Evolutionary conservation across 2,329 filamentous ascomycete species (phyloP), one percentile per base, ranked within the genome.

Genomic region (Trichophyton rubrum): DNA sequence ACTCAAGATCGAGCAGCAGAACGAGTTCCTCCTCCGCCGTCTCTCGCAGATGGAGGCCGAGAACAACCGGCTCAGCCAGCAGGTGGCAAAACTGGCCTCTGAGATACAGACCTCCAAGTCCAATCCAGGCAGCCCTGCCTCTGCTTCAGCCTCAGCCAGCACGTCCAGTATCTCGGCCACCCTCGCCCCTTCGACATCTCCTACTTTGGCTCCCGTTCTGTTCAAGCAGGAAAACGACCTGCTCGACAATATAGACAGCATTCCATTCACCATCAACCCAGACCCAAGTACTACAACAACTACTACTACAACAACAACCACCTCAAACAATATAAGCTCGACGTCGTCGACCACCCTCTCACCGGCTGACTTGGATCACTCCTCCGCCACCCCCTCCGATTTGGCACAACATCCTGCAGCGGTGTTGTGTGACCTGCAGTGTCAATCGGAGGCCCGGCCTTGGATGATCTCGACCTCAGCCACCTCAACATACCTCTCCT

Each of bases 391-490:
- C 74, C 75, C 86, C 78, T 82, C 88, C 85, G 89, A 95, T 83
- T 79, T 84, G 93, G 93, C 91, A 96, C 93, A 96, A 96, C 91
- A 95, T 96, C 91, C 93, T 97, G 93, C 93, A 82, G 93, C 83
- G 91, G 87, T 96, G 92, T 96, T 97, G 93, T 97, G 87, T 77
- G 93, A 96, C 93, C 93, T 95, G 93, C 93, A 88, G 93, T 99
- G 93, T 97, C 93, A 85, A 86, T 92, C 88, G 87, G 83, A 79
- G 80, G 82, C 68, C 67, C 76, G 73, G 75, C 74, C 69, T 24
- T 53, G 49, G 49, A 47, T 47, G 43, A 53, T 69, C 70, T 69
- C 82, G 77, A 79, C 77, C 74, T 27, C 49, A 33, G 22, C 53
- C 53, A 77, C 62, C 67, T 68, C 64, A 67, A 70, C 58, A 70